Evolutionary conservation across 2,329 filamentous ascomycete genomes (phyloP).

Genomic region (Pseudodiploospora longispora): DNA sequence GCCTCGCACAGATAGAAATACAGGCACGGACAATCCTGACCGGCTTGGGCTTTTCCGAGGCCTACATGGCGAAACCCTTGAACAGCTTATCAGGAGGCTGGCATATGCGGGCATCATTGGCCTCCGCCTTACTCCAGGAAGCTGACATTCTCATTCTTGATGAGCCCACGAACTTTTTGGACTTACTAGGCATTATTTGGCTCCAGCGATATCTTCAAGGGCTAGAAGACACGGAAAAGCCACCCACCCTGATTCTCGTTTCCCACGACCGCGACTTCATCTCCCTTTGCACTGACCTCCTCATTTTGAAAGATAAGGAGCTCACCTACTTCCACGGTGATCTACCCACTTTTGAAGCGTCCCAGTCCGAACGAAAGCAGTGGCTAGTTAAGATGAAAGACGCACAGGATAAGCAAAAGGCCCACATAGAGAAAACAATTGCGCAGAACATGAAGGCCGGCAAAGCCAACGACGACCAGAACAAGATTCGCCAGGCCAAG

Average conservation of each 20-base stretch:
- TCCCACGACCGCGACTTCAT: conserved; percentile 81
- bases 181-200: conserved; percentile 78
- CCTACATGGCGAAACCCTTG: conserved; percentile 50
- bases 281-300: conserved; percentile 66
- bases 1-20: conserved; percentile 54
- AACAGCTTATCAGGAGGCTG: conserved; percentile 68
- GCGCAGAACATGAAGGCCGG: conserved; percentile 66
- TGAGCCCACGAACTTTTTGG: conserved; percentile 82
- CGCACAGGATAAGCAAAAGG: conserved; percentile 70
- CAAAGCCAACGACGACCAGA: conserved; percentile 71
- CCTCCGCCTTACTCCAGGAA: conserved; percentile 59
- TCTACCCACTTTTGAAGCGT: conserved; percentile 61
- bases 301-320: conserved; percentile 65
- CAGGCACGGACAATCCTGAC: conserved; percentile 58
- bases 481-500: conserved; percentile 79
- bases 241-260: conserved; percentile 65
- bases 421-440: conserved; percentile 74
- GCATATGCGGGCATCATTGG: conserved; percentile 62
- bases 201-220: conserved; percentile 63
- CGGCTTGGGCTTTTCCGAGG: conserved; percentile 64
- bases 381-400: conserved; percentile 70
- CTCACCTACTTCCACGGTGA: conserved; percentile 70
- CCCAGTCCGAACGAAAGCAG: conserved; percentile 58
- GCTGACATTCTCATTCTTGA: conserved; percentile 75
- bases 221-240: conserved; percentile 41